Conservation (phyloP, 106 monocot genomes). For the Cymbidium sinense region DNA sequence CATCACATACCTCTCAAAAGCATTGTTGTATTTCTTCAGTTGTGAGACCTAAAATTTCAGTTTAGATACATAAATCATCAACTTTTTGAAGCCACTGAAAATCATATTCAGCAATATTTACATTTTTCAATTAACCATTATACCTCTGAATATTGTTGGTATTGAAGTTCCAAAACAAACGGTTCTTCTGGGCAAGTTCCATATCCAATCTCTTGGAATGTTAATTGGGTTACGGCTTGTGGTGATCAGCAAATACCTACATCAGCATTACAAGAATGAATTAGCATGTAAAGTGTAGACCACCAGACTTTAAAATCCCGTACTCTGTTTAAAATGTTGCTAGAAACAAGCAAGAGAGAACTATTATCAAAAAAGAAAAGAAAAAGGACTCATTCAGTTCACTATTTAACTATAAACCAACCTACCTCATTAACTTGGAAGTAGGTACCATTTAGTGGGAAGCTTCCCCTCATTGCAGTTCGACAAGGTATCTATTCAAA, state of each 20-base stretch:
- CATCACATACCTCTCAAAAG: constrained; percentile 31
- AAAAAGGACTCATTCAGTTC: neutral
- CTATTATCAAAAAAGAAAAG: no score
- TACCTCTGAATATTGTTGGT: constrained; percentile 54
- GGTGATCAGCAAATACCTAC: constrained; percentile 65
- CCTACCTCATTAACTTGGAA: constrained; percentile 31
- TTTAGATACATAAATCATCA: neutral
- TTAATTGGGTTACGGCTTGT: constrained; percentile 39
- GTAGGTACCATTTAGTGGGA: constrained; percentile 31
- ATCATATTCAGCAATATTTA: neutral
- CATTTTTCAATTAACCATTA: neutral
- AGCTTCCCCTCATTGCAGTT: constrained; percentile 30
- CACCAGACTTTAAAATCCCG: neutral
- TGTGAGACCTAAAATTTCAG: constrained; percentile 17
- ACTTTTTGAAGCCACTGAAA: neutral
- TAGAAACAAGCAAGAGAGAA: neutral
- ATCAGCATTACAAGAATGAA: neutral
- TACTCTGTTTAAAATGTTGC: neutral
- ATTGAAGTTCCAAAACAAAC: constrained; percentile 35
- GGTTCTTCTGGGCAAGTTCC: constrained; percentile 48
- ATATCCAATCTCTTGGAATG: constrained; percentile 42
- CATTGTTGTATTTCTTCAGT: constrained; percentile 26
- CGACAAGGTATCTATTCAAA: constrained; percentile 27
- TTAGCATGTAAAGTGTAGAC: neutral
- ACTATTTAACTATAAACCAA: neutral